Conservation (phyloP, 345 rosid genomes). For the Geranium brycei region DNA sequence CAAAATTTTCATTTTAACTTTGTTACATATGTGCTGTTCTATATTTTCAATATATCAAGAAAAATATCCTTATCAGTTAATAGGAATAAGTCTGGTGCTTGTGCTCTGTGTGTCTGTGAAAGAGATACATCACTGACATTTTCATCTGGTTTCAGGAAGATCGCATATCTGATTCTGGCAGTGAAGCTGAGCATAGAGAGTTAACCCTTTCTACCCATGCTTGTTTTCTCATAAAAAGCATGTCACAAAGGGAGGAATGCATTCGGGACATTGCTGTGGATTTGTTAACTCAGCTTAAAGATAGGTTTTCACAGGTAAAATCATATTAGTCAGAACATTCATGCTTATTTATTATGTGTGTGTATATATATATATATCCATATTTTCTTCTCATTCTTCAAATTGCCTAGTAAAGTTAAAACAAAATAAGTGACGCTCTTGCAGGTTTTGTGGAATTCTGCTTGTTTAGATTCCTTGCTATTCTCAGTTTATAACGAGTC, state of each 20-base stretch:
- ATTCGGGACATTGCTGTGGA: conserved; percentile 74
- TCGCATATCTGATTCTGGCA: conserved; percentile 60
- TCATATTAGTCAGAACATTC: conserved; percentile 2
- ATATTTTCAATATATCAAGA: too few species aligned
- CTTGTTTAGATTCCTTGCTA: conserved; percentile 75
- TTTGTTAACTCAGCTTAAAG: conserved; percentile 83
- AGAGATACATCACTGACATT: neutral
- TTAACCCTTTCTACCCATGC: conserved; percentile 68
- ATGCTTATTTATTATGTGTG: neutral
- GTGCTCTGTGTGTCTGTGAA: neutral
- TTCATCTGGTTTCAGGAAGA: conserved; percentile 67
- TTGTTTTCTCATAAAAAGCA: conserved; percentile 80
- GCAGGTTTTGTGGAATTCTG: conserved; percentile 96
- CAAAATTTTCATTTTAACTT: too few species aligned
- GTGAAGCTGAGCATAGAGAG: conserved; percentile 72
- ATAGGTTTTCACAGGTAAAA: conserved; percentile 90
- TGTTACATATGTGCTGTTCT: too few species aligned
- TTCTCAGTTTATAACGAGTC: conserved; percentile 66
- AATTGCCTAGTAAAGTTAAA: conserved; percentile 3
- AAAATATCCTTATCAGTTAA: too few species aligned
- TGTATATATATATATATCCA: too few species aligned
- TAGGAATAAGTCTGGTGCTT: neutral
- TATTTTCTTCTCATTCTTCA: conserved; percentile 9
- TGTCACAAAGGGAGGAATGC: conserved; percentile 96
- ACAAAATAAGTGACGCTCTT: conserved; percentile 12